Conservation (phyloP, 257 asterid species). For the Eustoma russellianum region DNA sequence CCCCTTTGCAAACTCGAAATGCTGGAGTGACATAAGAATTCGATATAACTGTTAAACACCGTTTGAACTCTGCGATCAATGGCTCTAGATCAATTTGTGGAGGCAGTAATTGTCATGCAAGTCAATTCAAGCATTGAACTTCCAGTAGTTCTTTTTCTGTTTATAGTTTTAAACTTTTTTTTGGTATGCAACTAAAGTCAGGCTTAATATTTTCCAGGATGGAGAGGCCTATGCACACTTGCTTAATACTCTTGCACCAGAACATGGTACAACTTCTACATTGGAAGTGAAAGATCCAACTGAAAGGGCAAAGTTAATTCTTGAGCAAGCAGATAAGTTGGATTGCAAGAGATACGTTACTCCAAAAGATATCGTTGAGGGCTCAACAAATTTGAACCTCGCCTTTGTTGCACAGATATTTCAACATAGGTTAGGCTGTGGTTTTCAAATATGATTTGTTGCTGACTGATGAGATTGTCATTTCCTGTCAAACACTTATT, state of each 20-base stretch:
- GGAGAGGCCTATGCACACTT: conserved; percentile 93
- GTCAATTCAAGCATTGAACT: too few species aligned
- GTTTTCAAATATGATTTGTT: not conserved
- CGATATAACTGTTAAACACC: too few species aligned
- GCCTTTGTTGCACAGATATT: conserved; percentile 98
- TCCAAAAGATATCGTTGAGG: conserved; percentile 85
- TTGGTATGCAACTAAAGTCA: not conserved
- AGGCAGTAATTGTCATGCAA: too few species aligned
- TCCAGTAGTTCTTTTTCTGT: too few species aligned
- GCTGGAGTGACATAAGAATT: too few species aligned
- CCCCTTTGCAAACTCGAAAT: too few species aligned
- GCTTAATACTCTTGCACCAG: conserved; percentile 92
- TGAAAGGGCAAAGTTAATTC: conserved; percentile 76
- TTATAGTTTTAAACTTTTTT: not conserved
- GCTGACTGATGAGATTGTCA: too few species aligned
- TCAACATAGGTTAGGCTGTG: conserved; percentile 56
- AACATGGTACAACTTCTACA: conserved; percentile 53
- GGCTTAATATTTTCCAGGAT: conserved; percentile 39
- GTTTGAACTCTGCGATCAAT: too few species aligned
- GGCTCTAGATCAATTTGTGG: too few species aligned
- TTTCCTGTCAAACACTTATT: too few species aligned
- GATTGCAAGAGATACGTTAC: conserved; percentile 80
- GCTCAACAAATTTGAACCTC: conserved; percentile 76
- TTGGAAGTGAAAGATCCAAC: conserved; percentile 68
- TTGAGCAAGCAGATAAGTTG: conserved; percentile 88